Evolutionary conservation across 108 stramenopile species (phyloP).

Genomic region (Schizochytrium sp.): DNA sequence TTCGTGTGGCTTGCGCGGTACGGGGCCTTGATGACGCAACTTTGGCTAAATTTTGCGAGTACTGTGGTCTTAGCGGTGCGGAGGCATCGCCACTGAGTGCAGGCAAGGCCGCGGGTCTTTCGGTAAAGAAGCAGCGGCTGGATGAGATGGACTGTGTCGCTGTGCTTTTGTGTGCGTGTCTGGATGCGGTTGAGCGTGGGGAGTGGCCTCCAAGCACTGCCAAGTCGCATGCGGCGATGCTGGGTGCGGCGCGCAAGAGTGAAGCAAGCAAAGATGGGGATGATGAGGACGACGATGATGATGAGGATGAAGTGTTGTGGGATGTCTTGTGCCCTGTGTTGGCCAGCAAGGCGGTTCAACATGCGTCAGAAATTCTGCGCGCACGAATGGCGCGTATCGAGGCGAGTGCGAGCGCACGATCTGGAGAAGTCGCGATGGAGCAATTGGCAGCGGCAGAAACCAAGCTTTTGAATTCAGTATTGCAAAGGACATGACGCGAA

Average conservation of each 20-base stretch:
- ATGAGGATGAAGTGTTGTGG: neutral
- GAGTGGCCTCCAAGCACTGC: neutral
- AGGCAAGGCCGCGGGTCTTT: neutral
- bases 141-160: neutral
- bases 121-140: neutral
- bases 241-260: neutral
- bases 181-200: neutral
- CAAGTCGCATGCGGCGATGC: neutral
- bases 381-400: neutral
- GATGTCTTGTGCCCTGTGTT: neutral
- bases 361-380: neutral
- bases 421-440: neutral
- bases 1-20: neutral
- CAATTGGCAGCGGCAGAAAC: neutral
- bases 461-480: neutral
- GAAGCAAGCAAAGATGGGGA: neutral
- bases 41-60: neutral
- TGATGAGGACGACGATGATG: neutral
- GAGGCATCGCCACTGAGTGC: neutral
- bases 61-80: too few species aligned
- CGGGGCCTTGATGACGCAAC: neutral
- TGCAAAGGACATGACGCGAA: too few species aligned
- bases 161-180: neutral
- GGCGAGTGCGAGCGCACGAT: too few species aligned
- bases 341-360: neutral